These are phyloP conservation scores for Flagelloscypha sp. DNA, from an alignment of 768 basidiomycete species.

Conservation along the genomic window DNA sequence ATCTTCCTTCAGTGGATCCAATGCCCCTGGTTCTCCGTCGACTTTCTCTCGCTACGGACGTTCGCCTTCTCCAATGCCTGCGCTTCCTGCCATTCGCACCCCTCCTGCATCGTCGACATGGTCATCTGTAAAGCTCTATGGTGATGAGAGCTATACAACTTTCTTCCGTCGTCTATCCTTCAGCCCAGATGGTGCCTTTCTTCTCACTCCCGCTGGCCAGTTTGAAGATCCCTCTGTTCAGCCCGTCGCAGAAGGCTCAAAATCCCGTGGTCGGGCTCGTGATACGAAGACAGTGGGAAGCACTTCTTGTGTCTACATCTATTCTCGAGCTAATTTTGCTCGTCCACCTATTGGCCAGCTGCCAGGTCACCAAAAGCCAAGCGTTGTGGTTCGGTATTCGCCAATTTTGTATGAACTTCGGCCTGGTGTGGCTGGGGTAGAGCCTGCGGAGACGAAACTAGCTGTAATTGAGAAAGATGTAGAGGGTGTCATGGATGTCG, in stretches of 20 bases:
- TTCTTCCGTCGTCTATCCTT: constrained; percentile 94
- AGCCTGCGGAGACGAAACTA: constrained; percentile 37
- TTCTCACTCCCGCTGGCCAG: constrained; percentile 93
- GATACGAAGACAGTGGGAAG: constrained; percentile 48
- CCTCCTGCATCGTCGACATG: constrained; percentile 49
- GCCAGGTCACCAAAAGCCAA: constrained; percentile 94
- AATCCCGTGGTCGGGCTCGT: constrained; percentile 33
- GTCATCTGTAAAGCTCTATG: constrained; percentile 77
- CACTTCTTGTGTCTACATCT: constrained; percentile 76
- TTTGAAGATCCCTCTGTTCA: constrained; percentile 85
- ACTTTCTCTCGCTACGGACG: constrained; percentile 62
- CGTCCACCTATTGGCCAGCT: constrained; percentile 89
- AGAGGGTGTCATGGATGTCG: constrained; percentile 51
- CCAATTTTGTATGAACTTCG: constrained; percentile 91
- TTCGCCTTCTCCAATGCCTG: constrained; percentile 85
- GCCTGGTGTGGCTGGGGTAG: constrained; percentile 35
- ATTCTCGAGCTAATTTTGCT: constrained; percentile 91
- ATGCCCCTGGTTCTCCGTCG: constrained; percentile 69
- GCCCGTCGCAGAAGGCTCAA: constrained; percentile 24
- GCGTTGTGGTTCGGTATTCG: constrained; percentile 89
- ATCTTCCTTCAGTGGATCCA: constrained; percentile 70
- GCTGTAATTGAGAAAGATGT: constrained; percentile 60
- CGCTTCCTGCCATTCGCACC: constrained; percentile 86
- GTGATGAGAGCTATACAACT: constrained; percentile 90
- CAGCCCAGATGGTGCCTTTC: constrained; percentile 87